Percentiles rank a stretch among this genome's conserved stretches.
phyloP scores from a whole-genome alignment of 257 asterid genomes.

The Forsythia viridissima region DNA sequence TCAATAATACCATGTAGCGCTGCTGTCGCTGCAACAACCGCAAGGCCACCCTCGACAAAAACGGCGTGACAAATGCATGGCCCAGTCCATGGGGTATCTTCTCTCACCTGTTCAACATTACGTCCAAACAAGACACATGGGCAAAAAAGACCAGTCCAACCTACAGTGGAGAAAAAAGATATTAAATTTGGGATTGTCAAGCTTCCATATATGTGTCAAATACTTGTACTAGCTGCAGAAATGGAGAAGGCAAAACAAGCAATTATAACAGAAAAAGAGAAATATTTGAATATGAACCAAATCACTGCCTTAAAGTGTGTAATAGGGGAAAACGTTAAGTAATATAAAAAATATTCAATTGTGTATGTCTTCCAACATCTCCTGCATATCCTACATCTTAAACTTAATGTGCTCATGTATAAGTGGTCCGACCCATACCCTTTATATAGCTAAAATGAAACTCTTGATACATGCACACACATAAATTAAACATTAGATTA shows the following conservation, averaged over 20 bases:
- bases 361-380: not conserved
- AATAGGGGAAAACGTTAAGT: not conserved
- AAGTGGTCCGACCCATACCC: not conserved
- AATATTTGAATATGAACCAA: not conserved
- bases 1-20: constrained; percentile 79
- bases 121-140: constrained; percentile 95
- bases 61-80: constrained; percentile 95
- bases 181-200: constrained; percentile 4
- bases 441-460: not conserved
- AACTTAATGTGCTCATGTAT: not conserved
- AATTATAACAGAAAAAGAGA: not conserved
- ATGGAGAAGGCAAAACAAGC: constrained; percentile 10
- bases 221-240: not conserved
- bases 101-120: constrained; percentile 77
- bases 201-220: constrained; percentile 5
- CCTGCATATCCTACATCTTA: not conserved
- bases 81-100: constrained; percentile 87
- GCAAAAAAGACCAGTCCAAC: constrained; percentile 91
- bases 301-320: not conserved
- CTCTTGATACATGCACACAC: not conserved
- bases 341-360: not conserved
- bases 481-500: not conserved
- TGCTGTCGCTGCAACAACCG: constrained; percentile 71
- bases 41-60: constrained; percentile 86
- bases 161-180: constrained; percentile 35